Evolutionary conservation across 2,329 filamentous ascomycete species (phyloP), one percentile per base, ranked within the genome.

Genomic region (Xylaria sp.): DNA sequence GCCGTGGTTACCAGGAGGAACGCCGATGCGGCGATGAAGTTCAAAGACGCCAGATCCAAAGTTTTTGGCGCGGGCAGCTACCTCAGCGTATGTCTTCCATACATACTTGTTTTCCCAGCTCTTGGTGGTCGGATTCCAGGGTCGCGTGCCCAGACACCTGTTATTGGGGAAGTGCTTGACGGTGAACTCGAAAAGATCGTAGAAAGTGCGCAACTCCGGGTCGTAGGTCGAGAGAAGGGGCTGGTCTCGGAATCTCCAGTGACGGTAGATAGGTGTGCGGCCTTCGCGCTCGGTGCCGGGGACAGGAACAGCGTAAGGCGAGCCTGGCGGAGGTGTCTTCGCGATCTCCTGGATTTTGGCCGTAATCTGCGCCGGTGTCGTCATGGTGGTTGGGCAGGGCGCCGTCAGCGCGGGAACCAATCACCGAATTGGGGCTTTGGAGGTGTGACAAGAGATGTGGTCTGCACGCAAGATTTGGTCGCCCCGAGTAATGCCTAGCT

Each of bases 31-130:
- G 78, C 91, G 87, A 81, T 97, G 93, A 73, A 98, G 82, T 81
- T 96, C 91, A 48, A 94, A 90, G 57, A 98, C 81, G 67, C 95
- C 96, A 48, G 91, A 92, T 72, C 96, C 96, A 74, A 98, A 88
- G 80, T 96, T 93, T 78, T 91, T 92, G 78, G 93, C 90, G 78
- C 94, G 89, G 82, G 89, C 87, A 69, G 91, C 90, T n/a, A 95
- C 87, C 69, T 96, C 89, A 76, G 85, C 86, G 77, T 97, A 98
- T 68, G 91, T 92, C 75, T 94, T 83, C 94, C 94, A 98, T 69
- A 90, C 86, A 79, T 92, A 99, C 73, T 89, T 88, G 67, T 91
- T 90, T 71, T 88, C 86, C 81, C 89, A 97, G 1, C 87, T 87
- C 83, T 94, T 91, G 58, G 90, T 93, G 46, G 82, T 82, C 2